Conservation (phyloP, 352 stramenopile species). For the Globisporangium iwayamae region DNA sequence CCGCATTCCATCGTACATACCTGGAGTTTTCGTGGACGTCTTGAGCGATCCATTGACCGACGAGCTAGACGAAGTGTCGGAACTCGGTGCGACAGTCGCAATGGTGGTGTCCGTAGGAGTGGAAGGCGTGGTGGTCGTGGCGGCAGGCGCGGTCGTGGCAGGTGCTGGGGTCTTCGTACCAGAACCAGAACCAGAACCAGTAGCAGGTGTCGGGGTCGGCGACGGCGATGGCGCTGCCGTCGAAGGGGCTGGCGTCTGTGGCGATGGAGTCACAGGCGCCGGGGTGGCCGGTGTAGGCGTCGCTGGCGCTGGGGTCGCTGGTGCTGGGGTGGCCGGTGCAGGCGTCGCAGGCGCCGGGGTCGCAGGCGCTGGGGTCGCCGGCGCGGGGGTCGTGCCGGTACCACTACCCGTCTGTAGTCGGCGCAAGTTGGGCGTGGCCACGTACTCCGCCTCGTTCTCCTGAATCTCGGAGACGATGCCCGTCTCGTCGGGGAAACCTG, state of each 20-base stretch:
- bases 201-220: not conserved
- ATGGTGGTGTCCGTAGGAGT: not conserved
- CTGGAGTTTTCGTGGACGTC: conserved; percentile 11
- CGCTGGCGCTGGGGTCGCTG: conserved; percentile 18
- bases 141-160: conserved; percentile 2
- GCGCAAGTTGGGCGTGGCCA: conserved; percentile 11
- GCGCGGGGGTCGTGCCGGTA: conserved; percentile 3
- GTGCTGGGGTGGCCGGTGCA: conserved; percentile 17
- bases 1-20: not conserved
- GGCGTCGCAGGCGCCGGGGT: conserved; percentile 17
- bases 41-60: not conserved
- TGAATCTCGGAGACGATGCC: conserved; percentile 13
- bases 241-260: conserved; percentile 17
- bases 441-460: conserved; percentile 12
- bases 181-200: not conserved
- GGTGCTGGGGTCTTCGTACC: conserved; percentile 8
- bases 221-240: conserved; percentile 3
- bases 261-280: not conserved
- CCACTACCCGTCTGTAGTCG: conserved; percentile 8
- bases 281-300: conserved; percentile 11
- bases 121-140: not conserved
- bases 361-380: conserved; percentile 19
- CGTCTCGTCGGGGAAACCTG: conserved; percentile 20
- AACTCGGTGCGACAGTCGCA: conserved; percentile 7
- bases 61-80: conserved; percentile 12